phyloP scores from a whole-genome alignment of 2,329 filamentous ascomycete genomes.

The Pseudomassariella vexata region DNA sequence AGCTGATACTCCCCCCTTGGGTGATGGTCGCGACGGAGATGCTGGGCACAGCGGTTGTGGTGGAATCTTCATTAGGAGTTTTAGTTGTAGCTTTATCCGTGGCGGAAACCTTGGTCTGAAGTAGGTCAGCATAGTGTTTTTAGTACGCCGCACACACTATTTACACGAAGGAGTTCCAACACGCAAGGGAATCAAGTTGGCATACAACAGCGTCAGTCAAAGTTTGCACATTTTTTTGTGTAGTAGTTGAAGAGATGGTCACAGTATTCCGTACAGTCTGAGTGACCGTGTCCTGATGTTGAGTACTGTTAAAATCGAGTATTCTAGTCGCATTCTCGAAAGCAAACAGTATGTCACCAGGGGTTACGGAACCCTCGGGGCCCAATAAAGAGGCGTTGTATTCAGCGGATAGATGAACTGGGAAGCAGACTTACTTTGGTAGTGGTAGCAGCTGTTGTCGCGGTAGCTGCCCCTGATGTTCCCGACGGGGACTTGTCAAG shows the following conservation, averaged over 20 bases:
- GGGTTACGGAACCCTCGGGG: too few species aligned
- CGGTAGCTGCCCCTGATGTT: slow-evolving; percentile 34
- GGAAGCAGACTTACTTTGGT: slow-evolving; percentile 20
- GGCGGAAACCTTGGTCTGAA: too few species aligned
- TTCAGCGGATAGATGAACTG: too few species aligned
- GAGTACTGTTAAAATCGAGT: slow-evolving; percentile 19
- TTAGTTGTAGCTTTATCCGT: too few species aligned
- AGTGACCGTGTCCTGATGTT: slow-evolving; percentile 22
- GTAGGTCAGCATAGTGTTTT: too few species aligned
- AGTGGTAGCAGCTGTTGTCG: slow-evolving; percentile 16
- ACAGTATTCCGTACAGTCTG: slow-evolving; percentile 30
- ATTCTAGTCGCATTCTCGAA: slow-evolving; percentile 1
- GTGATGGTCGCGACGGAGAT: slow-evolving; percentile 44
- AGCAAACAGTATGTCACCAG: neutral
- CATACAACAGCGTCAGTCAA: slow-evolving; percentile 21
- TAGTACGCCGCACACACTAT: too few species aligned
- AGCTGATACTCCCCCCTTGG: slow-evolving; percentile 40
- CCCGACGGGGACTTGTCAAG: slow-evolving; percentile 50
- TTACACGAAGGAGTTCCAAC: slow-evolving; percentile 6
- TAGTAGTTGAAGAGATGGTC: slow-evolving; percentile 20
- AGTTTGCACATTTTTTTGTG: slow-evolving; percentile 12
- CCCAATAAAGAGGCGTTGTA: too few species aligned
- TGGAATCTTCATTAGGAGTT: slow-evolving; percentile 11
- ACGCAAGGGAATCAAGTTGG: slow-evolving; percentile 11
- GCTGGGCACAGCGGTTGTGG: slow-evolving; percentile 14